These are phyloP conservation scores for Tulasnella sp. DNA, from an alignment of 768 basidiomycete species.

Conservation along the genomic window DNA sequence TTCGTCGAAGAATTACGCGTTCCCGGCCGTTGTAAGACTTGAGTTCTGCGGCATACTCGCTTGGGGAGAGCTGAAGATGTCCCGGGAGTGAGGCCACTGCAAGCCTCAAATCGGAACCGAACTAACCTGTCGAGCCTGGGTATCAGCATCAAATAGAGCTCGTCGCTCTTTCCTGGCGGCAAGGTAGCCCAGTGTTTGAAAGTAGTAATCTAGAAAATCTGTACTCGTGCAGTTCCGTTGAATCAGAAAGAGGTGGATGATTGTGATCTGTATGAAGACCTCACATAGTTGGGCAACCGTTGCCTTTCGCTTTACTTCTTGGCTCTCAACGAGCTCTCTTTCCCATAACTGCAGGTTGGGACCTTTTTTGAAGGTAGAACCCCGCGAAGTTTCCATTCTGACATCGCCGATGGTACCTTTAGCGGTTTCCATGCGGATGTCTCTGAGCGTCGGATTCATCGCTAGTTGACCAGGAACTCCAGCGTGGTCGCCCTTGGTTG, in stretches of 20 bases:
- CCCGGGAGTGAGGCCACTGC: not conserved
- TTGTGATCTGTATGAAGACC: conserved; percentile 19
- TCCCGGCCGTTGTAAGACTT: conserved; percentile 90
- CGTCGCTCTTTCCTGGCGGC: conserved; percentile 76
- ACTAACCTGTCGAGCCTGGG: conserved; percentile 43
- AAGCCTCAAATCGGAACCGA: not conserved
- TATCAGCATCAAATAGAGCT: conserved; percentile 71
- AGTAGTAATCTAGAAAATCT: conserved; percentile 99
- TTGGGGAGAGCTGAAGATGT: conserved; percentile 25
- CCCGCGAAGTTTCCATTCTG: conserved; percentile 53
- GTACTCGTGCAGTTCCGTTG: conserved; percentile 8
- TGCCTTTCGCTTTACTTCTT: conserved; percentile 87
- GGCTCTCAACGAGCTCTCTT: conserved; percentile 63
- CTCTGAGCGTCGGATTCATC: conserved; percentile 22
- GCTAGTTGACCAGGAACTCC: not conserved
- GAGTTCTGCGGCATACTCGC: conserved; percentile 66
- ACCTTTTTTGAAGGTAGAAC: conserved; percentile 20
- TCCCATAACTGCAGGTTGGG: conserved; percentile 59
- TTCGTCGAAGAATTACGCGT: conserved; percentile 78
- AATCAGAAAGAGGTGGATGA: not conserved
- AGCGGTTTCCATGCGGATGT: conserved; percentile 72
- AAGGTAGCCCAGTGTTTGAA: conserved; percentile 85
- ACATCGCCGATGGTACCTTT: conserved; percentile 43
- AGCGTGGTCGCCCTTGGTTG: conserved; percentile 1
- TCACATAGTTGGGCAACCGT: conserved; percentile 94